Conservation (phyloP, 306 rosid species). For the Argentina anserina region DNA sequence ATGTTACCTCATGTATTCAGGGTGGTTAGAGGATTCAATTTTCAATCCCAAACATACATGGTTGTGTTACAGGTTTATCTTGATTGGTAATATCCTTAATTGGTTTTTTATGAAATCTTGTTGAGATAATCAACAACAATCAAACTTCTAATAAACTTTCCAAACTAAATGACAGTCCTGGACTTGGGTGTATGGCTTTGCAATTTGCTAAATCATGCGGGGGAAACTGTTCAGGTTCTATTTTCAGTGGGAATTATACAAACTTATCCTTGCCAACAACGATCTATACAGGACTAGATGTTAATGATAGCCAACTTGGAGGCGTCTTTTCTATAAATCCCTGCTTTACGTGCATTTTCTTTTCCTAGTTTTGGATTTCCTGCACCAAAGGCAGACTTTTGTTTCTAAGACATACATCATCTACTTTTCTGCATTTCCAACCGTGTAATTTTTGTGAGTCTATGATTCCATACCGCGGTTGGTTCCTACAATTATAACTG, state of each 20-base stretch:
- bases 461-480: not conserved
- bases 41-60: not conserved
- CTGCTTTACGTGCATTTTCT: not conserved
- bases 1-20: not conserved
- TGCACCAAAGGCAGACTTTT: not conserved
- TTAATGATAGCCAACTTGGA: not conserved
- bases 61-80: too few relatives aligned
- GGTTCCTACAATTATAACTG: not conserved
- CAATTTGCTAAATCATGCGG: conserved; percentile 73
- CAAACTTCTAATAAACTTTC: conserved; percentile 64
- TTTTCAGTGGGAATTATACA: not conserved
- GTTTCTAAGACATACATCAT: not conserved
- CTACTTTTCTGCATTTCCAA: not conserved
- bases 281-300: not conserved
- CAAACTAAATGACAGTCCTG: conserved; percentile 61
- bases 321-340: not conserved
- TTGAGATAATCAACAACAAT: conserved; percentile 67
- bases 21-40: not conserved
- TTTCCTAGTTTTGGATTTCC: not conserved
- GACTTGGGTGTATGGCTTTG: conserved; percentile 94
- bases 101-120: too few relatives aligned
- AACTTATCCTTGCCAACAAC: not conserved
- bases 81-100: too few relatives aligned
- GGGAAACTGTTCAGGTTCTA: conserved; percentile 28
- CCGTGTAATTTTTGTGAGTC: not conserved